Base-by-base conservation (phyloP, 768 basidiomycete genomes). In the Russula compacta region DNA sequence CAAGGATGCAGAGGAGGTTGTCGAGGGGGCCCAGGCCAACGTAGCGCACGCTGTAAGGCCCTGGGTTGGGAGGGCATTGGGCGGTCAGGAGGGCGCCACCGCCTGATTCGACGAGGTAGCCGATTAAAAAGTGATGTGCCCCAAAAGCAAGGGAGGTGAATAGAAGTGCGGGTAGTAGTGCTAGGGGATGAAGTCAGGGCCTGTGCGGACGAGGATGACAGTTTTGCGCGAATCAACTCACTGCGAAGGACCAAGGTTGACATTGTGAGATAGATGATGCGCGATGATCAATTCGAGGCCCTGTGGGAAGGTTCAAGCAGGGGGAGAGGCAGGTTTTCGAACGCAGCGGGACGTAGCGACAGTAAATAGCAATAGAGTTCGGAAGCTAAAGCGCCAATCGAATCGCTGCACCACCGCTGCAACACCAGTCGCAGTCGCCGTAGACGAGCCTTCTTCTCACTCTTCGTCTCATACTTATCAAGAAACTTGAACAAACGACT, bases 91-190 rank as follows among this genome's bases (percentile, higher is more conserved):
- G 49, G 14, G 56, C 58, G 3, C 1, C 54, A 0, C 56, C 64
- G 8, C 64, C 64, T 11, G 64, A 60, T 55, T 66, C 50, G 40
- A 24, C 24, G 50, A 66, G 19, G 58, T 60, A 53, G 56, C 62
- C 55, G 14, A 50, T 17, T 10, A 65, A n/a, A 33, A 65, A 59
- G 21, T 64, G 54, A 14, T 40, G 35, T 17, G 53, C 64, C 29
- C 42, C 39, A 11, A 44, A 51, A 6, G 64, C 35, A 6, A 64
- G 49, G 35, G 64, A 19, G 43, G 39, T 39, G 24, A 65, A 65
- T 24, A 66, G n/a, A 42, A 60, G 35, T 8, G 36, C 7, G n/a
- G 64, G 64, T 11, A 66, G n/a, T 15, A 54, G 29, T 39, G 15
- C 64, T 66, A 8, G 21, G 32, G 11, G 44, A 29, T 29, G 17